Percentiles rank a stretch among this genome's conserved stretches.
These are phyloP conservation scores for Ogataea henricii DNA, from an alignment of 805 yeast species.

Conservation along the genomic window DNA sequence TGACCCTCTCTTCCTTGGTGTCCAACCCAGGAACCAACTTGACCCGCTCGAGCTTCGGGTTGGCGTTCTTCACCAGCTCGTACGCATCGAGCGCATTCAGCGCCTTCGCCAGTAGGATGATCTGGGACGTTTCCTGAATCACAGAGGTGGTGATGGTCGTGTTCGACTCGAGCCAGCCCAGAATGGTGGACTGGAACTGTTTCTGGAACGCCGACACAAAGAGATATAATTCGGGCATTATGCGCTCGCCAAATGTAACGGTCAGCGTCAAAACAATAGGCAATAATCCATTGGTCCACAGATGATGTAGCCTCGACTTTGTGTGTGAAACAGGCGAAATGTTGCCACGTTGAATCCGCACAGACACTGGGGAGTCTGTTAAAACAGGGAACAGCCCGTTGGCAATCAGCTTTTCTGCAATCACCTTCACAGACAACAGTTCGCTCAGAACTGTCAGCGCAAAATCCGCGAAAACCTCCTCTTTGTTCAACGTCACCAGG, in stretches of 20 bases:
- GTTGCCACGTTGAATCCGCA: conserved; percentile 65
- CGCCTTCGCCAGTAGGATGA: conserved; percentile 63
- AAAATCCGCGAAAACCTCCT: conserved; percentile 71
- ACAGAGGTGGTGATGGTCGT: conserved; percentile 50
- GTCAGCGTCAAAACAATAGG: conserved; percentile 64
- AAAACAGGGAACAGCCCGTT: conserved; percentile 68
- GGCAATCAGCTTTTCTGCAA: conserved; percentile 67
- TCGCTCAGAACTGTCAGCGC: conserved; percentile 70
- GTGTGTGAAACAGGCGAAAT: conserved; percentile 53
- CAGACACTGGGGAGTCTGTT: conserved; percentile 73
- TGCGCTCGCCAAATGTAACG: conserved; percentile 60
- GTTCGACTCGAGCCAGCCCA: conserved; percentile 60
- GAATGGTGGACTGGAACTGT: conserved; percentile 65
- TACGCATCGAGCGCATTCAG: conserved; percentile 55
- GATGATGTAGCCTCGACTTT: conserved; percentile 53
- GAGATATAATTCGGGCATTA: conserved; percentile 64
- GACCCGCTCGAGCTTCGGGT: conserved; percentile 21
- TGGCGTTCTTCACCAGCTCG: conserved; percentile 39
- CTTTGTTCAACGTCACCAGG: conserved; percentile 57
- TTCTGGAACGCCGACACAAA: conserved; percentile 63
- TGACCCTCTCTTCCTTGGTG: conserved; percentile 56
- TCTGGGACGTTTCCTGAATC: conserved; percentile 67
- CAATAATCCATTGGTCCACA: conserved; percentile 87
- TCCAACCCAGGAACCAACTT: conserved; percentile 60
- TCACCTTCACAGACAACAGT: conserved; percentile 55